Evolutionary conservation across 2,329 filamentous ascomycete species (phyloP), one percentile per base, ranked within the genome.

Genomic region (Phaeosphaeria sp.): DNA sequence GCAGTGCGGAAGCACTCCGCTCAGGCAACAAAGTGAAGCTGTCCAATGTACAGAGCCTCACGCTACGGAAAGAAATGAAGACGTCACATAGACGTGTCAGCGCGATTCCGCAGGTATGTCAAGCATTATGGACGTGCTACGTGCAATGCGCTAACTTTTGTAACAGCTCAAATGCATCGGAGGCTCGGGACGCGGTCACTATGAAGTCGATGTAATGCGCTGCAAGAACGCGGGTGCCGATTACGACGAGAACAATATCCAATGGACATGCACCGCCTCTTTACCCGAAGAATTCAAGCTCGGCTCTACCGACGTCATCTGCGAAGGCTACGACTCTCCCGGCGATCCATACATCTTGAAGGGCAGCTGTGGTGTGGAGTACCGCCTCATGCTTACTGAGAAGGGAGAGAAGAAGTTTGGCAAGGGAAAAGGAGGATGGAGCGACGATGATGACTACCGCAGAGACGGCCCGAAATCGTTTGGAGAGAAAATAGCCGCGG

Each of bases 291-390:
- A 89, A 64, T 87, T 89, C 77, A 89, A 89, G 77, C 86, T 98
- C 25, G 93, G 92, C 56, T 85, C 86, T 60, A 97, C 94, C 11
- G 93, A 98, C 61, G 94, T 98, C 54, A 82, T 93, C 11, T 99
- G 95, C 77, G 94, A 99, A 74, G 94, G 95, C 11, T 98, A 97
- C 79, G 81, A 86, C 56, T 83, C 81, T 15, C 79, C 89, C 0
- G 87, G 94, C 47, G 95, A 98, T 75, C 87, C 87, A 0, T 96
- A 92, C 76, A 86, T 98, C n/a, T 80, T 98, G 53, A 93, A 91
- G 71, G 95, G 95, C 21, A 95, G 91, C 76, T 98, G 94, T 78
- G 95, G 91, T 15, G 93, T 97, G 22, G 92, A 97, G 78, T 98
- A 98, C 77, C 84, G 89, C 15, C 78, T 98, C 6, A 77, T 90